Evolutionary conservation across 192 early-diverging fungal species (phyloP).

Genomic region (Umbelopsis ramanniana): DNA sequence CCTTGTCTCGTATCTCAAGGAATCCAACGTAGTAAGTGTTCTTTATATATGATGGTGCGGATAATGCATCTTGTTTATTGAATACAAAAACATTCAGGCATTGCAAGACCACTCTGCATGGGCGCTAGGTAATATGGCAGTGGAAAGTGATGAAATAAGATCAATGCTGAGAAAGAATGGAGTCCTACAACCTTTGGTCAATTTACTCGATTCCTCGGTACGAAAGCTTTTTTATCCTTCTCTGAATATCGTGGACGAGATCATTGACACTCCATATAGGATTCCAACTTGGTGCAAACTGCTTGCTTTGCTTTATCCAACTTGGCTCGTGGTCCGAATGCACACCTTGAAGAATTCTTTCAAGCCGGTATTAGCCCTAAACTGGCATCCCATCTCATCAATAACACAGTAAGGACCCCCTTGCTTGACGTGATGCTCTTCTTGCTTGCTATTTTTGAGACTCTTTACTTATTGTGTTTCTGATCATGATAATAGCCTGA

Average conservation of each 20-base stretch:
- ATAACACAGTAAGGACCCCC: slow-evolving; percentile 42
- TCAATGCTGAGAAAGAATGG: slow-evolving; percentile 76
- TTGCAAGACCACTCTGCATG: slow-evolving; percentile 17
- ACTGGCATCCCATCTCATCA: slow-evolving; percentile 55
- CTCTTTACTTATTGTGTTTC: not conserved
- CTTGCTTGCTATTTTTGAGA: slow-evolving; percentile 1
- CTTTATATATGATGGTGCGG: not conserved
- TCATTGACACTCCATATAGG: slow-evolving; percentile 21
- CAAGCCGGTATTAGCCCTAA: slow-evolving; percentile 47
- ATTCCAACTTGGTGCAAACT: slow-evolving; percentile 60
- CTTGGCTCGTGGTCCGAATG: slow-evolving; percentile 65
- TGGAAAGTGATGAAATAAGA: slow-evolving; percentile 73
- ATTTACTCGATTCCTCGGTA: slow-evolving; percentile 23
- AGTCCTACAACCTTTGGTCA: slow-evolving; percentile 62
- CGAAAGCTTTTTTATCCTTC: not conserved
- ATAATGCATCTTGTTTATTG: not conserved
- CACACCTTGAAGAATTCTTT: slow-evolving; percentile 57
- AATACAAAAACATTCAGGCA: not conserved
- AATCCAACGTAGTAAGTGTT: not conserved
- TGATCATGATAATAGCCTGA: slow-evolving; percentile 32
- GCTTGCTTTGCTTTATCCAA: slow-evolving; percentile 77
- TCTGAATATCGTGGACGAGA: not conserved
- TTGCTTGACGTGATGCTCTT: no score
- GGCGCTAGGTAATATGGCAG: slow-evolving; percentile 28
- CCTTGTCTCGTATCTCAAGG: slow-evolving; percentile 12